These are phyloP conservation scores for Hypoxylon crocopeplum DNA, from an alignment of 495 filamentous ascomycete species.

Conservation along the genomic window DNA sequence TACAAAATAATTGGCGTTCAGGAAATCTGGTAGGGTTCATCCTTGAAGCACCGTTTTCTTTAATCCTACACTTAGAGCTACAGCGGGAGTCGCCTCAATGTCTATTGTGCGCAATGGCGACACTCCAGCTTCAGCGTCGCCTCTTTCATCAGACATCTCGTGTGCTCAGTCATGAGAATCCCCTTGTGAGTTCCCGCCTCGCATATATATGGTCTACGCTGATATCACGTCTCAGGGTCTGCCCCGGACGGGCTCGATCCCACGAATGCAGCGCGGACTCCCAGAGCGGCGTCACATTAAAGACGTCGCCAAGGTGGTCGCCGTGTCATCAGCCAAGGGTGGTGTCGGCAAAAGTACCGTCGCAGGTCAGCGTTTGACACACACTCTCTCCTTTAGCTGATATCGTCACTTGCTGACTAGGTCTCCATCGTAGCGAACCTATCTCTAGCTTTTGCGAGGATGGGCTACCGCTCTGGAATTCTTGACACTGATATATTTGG, in stretches of 20 bases:
- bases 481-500: conserved; percentile 97
- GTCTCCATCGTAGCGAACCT: conserved; percentile 69
- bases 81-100: too few relatives aligned
- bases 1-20: too few relatives aligned
- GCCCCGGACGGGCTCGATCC: conserved; percentile 78
- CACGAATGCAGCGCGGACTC: conserved; percentile 82
- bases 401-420: background rate
- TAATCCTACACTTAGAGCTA: conserved; percentile 4
- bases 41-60: too few relatives aligned
- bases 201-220: conserved; percentile 9
- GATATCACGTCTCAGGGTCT: conserved; percentile 66
- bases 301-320: conserved; percentile 85
- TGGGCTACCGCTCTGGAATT: conserved; percentile 81
- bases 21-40: too few relatives aligned
- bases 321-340: conserved; percentile 94
- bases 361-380: conserved; percentile 61
- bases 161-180: conserved; percentile 84
- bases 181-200: conserved; percentile 64
- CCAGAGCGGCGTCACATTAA: conserved; percentile 80
- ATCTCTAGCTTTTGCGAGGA: conserved; percentile 80
- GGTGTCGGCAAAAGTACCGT: conserved; percentile 97
- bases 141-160: conserved; percentile 74
- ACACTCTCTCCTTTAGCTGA: background rate
- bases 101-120: conserved; percentile 53
- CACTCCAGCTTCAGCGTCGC: conserved; percentile 41